These are phyloP conservation scores for Fraxinus greggii DNA, from an alignment of 305 asterid species.

Conservation along the genomic window DNA sequence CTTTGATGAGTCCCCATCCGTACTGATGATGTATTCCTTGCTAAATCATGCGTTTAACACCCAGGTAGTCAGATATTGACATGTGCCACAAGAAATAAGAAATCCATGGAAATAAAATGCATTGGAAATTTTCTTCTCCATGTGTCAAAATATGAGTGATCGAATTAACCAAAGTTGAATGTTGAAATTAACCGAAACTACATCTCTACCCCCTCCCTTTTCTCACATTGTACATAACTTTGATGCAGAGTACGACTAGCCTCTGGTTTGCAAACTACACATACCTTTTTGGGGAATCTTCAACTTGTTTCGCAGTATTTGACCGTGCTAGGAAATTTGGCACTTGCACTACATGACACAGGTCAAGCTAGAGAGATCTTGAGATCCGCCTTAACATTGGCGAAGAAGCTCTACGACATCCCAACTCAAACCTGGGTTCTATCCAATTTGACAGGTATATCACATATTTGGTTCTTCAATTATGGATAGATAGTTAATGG, in stretches of 20 bases:
- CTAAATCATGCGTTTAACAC: background rate
- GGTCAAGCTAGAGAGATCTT: slow-evolving; percentile 97
- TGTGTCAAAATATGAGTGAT: background rate
- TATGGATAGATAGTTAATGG: background rate
- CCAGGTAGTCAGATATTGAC: background rate
- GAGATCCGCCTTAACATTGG: slow-evolving; percentile 88
- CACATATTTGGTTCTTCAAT: slow-evolving; percentile 1
- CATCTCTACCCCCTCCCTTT: slow-evolving; percentile 2
- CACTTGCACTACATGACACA: slow-evolving; percentile 84
- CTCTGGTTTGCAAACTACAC: slow-evolving; percentile 90
- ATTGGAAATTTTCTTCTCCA: background rate
- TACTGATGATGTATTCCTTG: background rate
- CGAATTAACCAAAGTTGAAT: background rate
- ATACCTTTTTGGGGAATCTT: slow-evolving; percentile 78
- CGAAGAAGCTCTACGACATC: slow-evolving; percentile 82
- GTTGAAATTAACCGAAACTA: background rate
- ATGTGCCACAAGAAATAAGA: background rate
- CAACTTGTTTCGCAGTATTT: slow-evolving; percentile 97
- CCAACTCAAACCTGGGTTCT: slow-evolving; percentile 97
- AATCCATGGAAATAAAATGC: background rate
- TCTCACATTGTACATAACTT: slow-evolving; percentile 17
- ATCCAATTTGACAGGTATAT: slow-evolving; percentile 72
- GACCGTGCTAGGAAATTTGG: slow-evolving; percentile 82
- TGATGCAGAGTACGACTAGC: slow-evolving; percentile 74
- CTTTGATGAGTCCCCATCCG: background rate